These are phyloP conservation scores for Phytophthora sp. DNA, from an alignment of 352 stramenopile genomes.

Conservation along the genomic window DNA sequence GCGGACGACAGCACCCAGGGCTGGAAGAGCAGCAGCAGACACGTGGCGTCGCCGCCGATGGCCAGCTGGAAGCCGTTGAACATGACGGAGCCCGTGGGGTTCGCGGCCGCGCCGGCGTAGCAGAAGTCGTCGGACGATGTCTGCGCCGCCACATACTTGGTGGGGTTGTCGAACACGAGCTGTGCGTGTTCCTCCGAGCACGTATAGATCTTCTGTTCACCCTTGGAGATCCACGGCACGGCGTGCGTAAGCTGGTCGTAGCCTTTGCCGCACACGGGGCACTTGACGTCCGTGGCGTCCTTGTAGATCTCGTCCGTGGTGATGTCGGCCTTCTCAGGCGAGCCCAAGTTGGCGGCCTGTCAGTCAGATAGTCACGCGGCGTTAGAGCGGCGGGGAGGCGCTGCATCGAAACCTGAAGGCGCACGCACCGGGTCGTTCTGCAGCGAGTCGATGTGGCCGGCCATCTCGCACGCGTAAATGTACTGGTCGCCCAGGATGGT, in stretches of 20 bases:
- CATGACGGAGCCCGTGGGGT: constrained; percentile 73
- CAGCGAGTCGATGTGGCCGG: constrained; percentile 78
- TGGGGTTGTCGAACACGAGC: constrained; percentile 56
- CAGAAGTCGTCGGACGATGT: constrained; percentile 54
- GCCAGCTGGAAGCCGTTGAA: constrained; percentile 85
- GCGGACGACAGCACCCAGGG: constrained; percentile 69
- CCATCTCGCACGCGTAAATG: constrained; percentile 88
- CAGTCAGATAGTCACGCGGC: neutral
- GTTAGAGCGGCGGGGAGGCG: too few relatives aligned
- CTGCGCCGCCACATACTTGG: constrained; percentile 44
- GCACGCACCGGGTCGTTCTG: constrained; percentile 71
- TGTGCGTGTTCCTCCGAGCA: constrained; percentile 69
- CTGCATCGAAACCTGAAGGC: too few relatives aligned
- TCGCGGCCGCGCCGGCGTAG: constrained; percentile 43
- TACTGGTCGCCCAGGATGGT: constrained; percentile 73
- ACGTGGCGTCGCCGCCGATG: constrained; percentile 62
- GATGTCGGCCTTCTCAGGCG: constrained; percentile 50
- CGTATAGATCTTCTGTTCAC: constrained; percentile 77
- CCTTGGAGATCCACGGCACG: constrained; percentile 78
- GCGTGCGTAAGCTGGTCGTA: constrained; percentile 70
- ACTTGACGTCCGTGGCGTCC: constrained; percentile 58
- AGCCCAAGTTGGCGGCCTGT: constrained; percentile 46
- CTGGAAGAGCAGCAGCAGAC: constrained; percentile 81
- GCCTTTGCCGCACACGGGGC: constrained; percentile 68
- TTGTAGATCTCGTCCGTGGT: constrained; percentile 76